A percentile compares a stretch with the other conserved stretches of the same genome.
These are phyloP conservation scores for Fusarium dlaminii DNA, from an alignment of 2,329 filamentous ascomycete species.

Conservation along the genomic window DNA sequence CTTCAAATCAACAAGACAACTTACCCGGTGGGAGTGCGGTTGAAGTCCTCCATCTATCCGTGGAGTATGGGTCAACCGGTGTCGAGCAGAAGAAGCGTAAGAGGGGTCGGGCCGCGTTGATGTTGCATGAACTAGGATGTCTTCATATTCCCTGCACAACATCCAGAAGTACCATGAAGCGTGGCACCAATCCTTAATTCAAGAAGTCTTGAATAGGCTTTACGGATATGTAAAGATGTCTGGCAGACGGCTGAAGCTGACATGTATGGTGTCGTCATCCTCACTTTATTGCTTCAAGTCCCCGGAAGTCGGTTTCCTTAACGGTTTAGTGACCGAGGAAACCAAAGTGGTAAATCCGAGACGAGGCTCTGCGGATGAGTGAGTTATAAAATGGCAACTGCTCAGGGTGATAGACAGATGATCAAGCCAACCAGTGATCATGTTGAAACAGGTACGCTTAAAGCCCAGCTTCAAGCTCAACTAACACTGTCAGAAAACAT, in stretches of 20 bases:
- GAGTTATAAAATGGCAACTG: constrained; percentile 30
- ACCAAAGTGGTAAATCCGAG: constrained; percentile 33
- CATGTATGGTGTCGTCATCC: constrained; percentile 33
- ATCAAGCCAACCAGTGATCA: not conserved
- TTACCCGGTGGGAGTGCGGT: not conserved
- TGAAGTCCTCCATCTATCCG: not conserved
- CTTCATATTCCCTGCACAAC: not conserved
- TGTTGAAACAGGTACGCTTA: constrained; percentile 20
- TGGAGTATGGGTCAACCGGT: constrained; percentile 8
- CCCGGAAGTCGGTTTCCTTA: not conserved
- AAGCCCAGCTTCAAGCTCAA: not conserved
- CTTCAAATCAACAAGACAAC: constrained; percentile 8
- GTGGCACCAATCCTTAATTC: constrained; percentile 21
- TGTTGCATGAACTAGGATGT: constrained; percentile 27
- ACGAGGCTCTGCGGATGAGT: constrained; percentile 34
- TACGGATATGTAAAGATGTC: constrained; percentile 5
- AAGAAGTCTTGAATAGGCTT: not conserved
- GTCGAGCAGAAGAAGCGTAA: constrained; percentile 6
- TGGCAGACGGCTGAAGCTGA: constrained; percentile 17
- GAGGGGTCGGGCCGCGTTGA: constrained; percentile 23
- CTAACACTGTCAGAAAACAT: constrained; percentile 21
- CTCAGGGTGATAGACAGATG: not conserved
- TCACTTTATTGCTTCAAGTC: not conserved
- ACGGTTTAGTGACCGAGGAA: constrained; percentile 18
- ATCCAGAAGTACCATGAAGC: constrained; percentile 7